Base-by-base conservation (phyloP, 805 yeast genomes). In the Saturnispora hagleri region DNA sequence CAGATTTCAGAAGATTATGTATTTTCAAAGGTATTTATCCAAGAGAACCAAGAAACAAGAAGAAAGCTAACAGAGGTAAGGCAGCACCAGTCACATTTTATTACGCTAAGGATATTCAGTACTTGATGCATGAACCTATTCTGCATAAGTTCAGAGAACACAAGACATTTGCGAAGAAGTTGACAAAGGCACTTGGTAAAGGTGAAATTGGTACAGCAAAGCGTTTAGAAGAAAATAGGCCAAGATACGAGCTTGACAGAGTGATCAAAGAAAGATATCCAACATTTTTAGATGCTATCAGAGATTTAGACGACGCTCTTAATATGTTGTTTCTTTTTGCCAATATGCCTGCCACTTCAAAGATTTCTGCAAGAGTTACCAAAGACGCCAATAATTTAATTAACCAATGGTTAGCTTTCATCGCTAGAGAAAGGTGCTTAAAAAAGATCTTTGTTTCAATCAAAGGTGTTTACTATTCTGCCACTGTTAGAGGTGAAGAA, bases 11-110 rank as follows among this genome's bases (percentile, higher is more conserved):
- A 72, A 82, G 99, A 64, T 77, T 93, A 65, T 93, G 99, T 77
- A 93, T 93, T 67, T 89, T 93, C 77, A 93, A 93, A 69, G 99
- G 99, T 49, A 90, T 93, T 57, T 93, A 89, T 66, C 99, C 99
- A 51, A 81, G 99, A 67, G 97, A 89, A 66, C 98, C 98, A 46
- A 76, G 90, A 61, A 89, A 88, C 70, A 93, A 90, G 73, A 89
- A 86, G 81, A 90, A 89, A 76, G 97, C 97, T 54, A 91, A 89
- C 70, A 93, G 89, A 70, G 98, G 99, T 22, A 86, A 96, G n/a
- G 88, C 97, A 7, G 95, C 95, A 26, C 96, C 96, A 46, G 85
- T 86, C 24, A 93, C 99, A 3, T 95, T 93, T 67, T 93, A 93
- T 72, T 91, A 89, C 68, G 69, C 84, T 57, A 93, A 89, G 69